Conservation (phyloP, 371 early-diverging fungal genomes). For the Conidiobolus incongruus region DNA sequence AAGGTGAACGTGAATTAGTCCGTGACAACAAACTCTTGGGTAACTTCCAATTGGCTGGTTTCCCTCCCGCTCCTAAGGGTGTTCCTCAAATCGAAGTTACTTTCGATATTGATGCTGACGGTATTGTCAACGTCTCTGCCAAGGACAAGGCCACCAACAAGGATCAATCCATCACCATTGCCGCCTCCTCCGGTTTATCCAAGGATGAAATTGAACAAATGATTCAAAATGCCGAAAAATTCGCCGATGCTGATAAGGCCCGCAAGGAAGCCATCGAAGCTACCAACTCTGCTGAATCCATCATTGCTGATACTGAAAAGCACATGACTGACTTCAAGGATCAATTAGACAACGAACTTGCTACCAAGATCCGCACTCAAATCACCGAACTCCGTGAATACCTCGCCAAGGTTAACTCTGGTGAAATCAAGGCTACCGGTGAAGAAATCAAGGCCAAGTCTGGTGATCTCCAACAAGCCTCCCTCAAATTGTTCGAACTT, state of each 20-base stretch:
- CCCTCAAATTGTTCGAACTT: conserved; percentile 87
- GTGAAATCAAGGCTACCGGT: conserved; percentile 15
- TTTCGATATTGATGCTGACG: no score
- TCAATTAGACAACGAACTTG: conserved; percentile 63
- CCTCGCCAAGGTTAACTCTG: conserved; percentile 34
- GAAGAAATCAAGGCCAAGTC: conserved; percentile 59
- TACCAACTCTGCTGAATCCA: conserved; percentile 76
- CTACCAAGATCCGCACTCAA: conserved; percentile 54
- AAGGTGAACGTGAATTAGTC: conserved; percentile 96
- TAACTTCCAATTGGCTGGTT: conserved; percentile 79
- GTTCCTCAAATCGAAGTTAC: conserved; percentile 81
- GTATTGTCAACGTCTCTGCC: conserved; percentile 96
- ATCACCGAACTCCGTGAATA: conserved; percentile 52
- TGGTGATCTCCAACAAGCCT: conserved; percentile 61
- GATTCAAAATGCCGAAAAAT: conserved; percentile 79
- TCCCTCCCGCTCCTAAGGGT: conserved; percentile 81
- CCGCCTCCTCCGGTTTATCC: conserved; percentile 90
- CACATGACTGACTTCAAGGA: conserved; percentile 85
- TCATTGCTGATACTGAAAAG: conserved; percentile 82
- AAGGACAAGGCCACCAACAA: conserved; percentile 92
- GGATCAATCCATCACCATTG: conserved; percentile 90
- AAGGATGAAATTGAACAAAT: conserved; percentile 92
- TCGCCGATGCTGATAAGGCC: conserved; percentile 76
- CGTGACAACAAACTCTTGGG: conserved; percentile 96
- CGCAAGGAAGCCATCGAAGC: conserved; percentile 86